Evolutionary conservation across 768 basidiomycete genomes (phyloP), one percentile per base, ranked within the genome.

Genomic region (Xanthoconium stramineum): DNA sequence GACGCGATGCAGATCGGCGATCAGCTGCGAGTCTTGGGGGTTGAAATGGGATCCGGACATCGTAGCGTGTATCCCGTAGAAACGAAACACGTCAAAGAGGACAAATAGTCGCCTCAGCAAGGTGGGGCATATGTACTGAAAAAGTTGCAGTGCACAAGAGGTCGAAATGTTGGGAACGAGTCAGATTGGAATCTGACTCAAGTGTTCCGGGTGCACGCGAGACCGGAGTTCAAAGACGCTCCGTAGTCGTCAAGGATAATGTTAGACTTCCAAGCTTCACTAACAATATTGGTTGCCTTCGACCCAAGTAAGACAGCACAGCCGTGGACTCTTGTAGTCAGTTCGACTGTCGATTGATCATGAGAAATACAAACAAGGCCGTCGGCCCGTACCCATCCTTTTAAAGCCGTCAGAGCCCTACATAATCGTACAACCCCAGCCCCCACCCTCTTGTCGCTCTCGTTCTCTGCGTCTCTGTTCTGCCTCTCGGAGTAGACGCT

Each of bases 21-120:
- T 75, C 58, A 93, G 83, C 36, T 81, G 71, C 0, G 85, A 84
- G 63, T 90, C 84, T 47, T 78, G 71, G 12, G 57, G 38, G n/a
- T 59, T 62, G 53, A 70, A 69, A 29, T 43, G 63, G 3, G 63
- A 47, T 17, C 65, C 39, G 10, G 53, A 3, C 71, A 72, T 75
- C 8, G 50, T 37, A 5, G 57, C 29, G 11, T 19, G 43, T 40
- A 46, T 10, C 51, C 51, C 53, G 58, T 24, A 29, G 45, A 52
- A 45, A 15, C 20, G 17, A 28, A 45, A 38, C 3, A 20, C 33
- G 52, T 64, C 48, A 61, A 55, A 51, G 43, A 53, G 9, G 19
- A 24, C 15, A 45, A 50, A 47, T 9, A 6, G 9, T 17, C 17
- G 57, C 32, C 51, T 19, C 29, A 2, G 9, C 7, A 40, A 19